phyloP scores from a whole-genome alignment of 2,329 filamentous ascomycete species.

The Fusarium euwallaceae region DNA sequence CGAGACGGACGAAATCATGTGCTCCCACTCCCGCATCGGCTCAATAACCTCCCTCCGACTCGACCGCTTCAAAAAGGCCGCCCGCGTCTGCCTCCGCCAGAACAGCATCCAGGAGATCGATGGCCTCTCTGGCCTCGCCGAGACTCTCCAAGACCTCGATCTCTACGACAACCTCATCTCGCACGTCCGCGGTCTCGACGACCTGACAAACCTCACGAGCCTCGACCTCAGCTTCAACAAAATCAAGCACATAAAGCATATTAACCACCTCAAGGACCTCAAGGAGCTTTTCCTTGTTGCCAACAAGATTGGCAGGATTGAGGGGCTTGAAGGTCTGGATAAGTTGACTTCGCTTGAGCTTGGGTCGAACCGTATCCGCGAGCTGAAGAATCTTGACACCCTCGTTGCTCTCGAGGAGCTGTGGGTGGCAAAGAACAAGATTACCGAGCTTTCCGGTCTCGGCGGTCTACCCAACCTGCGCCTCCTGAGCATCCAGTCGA shows the following conservation, averaged over 20 bases:
- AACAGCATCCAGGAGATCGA: conserved; percentile 88
- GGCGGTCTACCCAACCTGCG: conserved; percentile 81
- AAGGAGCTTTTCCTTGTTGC: conserved; percentile 92
- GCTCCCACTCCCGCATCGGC: conserved; percentile 86
- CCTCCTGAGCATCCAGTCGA: conserved; percentile 94
- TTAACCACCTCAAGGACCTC: conserved; percentile 81
- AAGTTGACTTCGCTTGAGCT: conserved; percentile 88
- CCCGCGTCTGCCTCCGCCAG: conserved; percentile 89
- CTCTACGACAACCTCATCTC: conserved; percentile 96
- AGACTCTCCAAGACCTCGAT: conserved; percentile 85
- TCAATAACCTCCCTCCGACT: conserved; percentile 84
- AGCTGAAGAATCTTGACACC: conserved; percentile 86
- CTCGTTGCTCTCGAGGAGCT: conserved; percentile 85
- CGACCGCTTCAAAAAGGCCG: conserved; percentile 82
- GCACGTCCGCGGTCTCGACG: conserved; percentile 86
- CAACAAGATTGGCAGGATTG: conserved; percentile 92
- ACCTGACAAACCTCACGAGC: conserved; percentile 78
- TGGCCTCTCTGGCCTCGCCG: conserved; percentile 74
- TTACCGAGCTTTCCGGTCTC: conserved; percentile 84
- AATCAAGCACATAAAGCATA: conserved; percentile 96
- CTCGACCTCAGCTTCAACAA: conserved; percentile 99
- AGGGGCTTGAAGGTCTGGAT: conserved; percentile 81
- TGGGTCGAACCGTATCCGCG: conserved; percentile 90
- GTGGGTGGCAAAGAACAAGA: conserved; percentile 98
- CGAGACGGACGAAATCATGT: conserved; percentile 83